These are phyloP conservation scores for Bruguiera parviflora DNA, from an alignment of 345 rosid species.

Conservation along the genomic window DNA sequence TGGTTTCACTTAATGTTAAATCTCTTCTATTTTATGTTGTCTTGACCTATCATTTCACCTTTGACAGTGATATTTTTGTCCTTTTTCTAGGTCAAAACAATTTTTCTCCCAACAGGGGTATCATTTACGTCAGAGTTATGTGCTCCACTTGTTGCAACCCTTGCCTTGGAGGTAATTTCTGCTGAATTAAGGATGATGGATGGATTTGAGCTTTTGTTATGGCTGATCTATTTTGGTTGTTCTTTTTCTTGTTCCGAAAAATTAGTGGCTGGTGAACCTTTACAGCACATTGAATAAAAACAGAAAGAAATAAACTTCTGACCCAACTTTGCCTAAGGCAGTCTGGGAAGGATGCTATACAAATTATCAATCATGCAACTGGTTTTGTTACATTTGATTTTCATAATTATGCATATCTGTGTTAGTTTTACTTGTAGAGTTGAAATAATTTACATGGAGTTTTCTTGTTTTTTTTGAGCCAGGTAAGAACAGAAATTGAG, in stretches of 20 bases:
- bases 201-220: slow-evolving; percentile 6
- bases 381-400: background rate
- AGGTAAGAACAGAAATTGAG: slow-evolving; percentile 61
- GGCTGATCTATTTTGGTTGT: background rate
- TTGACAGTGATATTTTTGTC: slow-evolving; percentile 6
- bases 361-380: background rate
- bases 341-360: background rate
- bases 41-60: slow-evolving; percentile 1
- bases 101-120: slow-evolving; percentile 66
- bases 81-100: slow-evolving; percentile 69
- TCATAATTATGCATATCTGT: background rate
- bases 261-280: background rate
- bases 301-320: background rate
- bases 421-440: slow-evolving; percentile 4
- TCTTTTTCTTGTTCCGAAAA: background rate
- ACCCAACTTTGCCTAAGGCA: background rate
- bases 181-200: slow-evolving; percentile 6
- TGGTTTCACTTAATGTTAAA: background rate
- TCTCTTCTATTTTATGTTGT: slow-evolving; percentile 4
- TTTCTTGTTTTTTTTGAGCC: slow-evolving; percentile 16
- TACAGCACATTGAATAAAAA: background rate
- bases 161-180: slow-evolving; percentile 79
- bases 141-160: slow-evolving; percentile 90
- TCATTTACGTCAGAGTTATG: slow-evolving; percentile 59
- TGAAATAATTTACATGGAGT: slow-evolving; percentile 7